Evolutionary conservation across 768 basidiomycete species (phyloP).

Genomic region (Leccinum longicurvipes): DNA sequence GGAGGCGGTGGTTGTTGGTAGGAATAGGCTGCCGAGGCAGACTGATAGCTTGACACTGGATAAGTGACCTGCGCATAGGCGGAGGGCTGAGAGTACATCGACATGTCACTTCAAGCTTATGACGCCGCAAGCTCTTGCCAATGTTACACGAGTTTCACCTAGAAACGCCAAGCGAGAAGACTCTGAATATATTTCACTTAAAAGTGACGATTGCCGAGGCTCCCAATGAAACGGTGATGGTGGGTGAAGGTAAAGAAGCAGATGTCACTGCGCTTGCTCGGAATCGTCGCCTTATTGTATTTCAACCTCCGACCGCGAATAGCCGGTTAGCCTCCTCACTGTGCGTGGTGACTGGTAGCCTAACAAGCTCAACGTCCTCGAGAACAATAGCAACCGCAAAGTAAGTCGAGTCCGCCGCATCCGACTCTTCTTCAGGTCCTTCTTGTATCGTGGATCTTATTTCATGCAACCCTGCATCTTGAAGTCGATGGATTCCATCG

Average conservation of each 20-base stretch:
- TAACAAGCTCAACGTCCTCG: slow-evolving; percentile 19
- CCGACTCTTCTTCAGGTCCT: background rate
- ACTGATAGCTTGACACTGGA: slow-evolving; percentile 45
- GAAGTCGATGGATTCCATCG: slow-evolving; percentile 39
- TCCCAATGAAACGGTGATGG: slow-evolving; percentile 41
- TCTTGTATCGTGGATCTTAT: background rate
- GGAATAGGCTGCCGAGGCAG: slow-evolving; percentile 42
- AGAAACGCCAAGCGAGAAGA: slow-evolving; percentile 28
- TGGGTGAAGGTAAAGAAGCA: slow-evolving; percentile 44
- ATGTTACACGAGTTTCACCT: slow-evolving; percentile 34
- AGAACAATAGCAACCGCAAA: slow-evolving; percentile 26
- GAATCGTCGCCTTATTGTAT: slow-evolving; percentile 23
- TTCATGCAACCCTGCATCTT: background rate
- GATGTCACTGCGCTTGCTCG: slow-evolving; percentile 18
- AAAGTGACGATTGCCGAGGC: slow-evolving; percentile 39
- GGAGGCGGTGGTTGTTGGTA: slow-evolving; percentile 46
- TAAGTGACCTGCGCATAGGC: slow-evolving; percentile 58
- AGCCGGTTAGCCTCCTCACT: slow-evolving; percentile 17
- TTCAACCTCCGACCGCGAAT: slow-evolving; percentile 38
- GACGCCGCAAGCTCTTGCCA: slow-evolving; percentile 29
- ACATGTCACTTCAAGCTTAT: slow-evolving; percentile 50
- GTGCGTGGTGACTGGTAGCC: background rate
- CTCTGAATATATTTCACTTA: slow-evolving; percentile 47
- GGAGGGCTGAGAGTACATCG: slow-evolving; percentile 60
- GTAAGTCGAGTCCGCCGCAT: slow-evolving; percentile 19